These are phyloP conservation scores for Fusarium citri DNA, from an alignment of 2,329 filamentous ascomycete species.

Conservation along the genomic window DNA sequence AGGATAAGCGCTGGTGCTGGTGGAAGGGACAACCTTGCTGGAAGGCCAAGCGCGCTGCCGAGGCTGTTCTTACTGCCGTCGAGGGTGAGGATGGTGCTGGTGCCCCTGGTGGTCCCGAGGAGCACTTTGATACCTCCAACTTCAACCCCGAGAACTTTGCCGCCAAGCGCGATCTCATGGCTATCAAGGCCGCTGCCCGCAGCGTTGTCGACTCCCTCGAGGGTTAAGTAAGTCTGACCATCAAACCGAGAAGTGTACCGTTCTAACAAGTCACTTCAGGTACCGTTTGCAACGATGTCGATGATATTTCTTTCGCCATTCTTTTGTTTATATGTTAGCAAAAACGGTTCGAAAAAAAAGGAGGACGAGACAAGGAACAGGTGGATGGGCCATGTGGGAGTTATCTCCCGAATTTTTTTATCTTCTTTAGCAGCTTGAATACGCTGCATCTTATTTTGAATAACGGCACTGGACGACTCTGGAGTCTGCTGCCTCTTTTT, in stretches of 20 bases:
- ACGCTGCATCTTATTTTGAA: slow-evolving; percentile 28
- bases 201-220: slow-evolving; percentile 20
- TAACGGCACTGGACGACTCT: slow-evolving; percentile 34
- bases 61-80: slow-evolving; percentile 38
- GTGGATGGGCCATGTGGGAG: slow-evolving; percentile 20
- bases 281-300: slow-evolving; percentile 20
- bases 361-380: slow-evolving; percentile 22
- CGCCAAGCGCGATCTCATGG: too few relatives aligned
- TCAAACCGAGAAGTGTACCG: background rate
- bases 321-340: slow-evolving; percentile 13
- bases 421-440: slow-evolving; percentile 11
- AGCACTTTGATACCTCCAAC: too few relatives aligned
- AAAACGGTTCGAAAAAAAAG: slow-evolving; percentile 16
- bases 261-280: slow-evolving; percentile 19
- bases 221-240: slow-evolving; percentile 35
- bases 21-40: slow-evolving; percentile 55
- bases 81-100: too few relatives aligned
- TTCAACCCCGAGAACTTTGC: too few relatives aligned
- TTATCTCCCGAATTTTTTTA: slow-evolving; percentile 23
- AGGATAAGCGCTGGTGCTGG: slow-evolving; percentile 48
- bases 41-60: slow-evolving; percentile 52
- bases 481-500: slow-evolving; percentile 36
- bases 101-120: too few relatives aligned
- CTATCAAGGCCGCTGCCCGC: too few relatives aligned
- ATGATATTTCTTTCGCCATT: slow-evolving; percentile 14